phyloP scores from a whole-genome alignment of 768 basidiomycete species.

The Termitomyces sp. region DNA sequence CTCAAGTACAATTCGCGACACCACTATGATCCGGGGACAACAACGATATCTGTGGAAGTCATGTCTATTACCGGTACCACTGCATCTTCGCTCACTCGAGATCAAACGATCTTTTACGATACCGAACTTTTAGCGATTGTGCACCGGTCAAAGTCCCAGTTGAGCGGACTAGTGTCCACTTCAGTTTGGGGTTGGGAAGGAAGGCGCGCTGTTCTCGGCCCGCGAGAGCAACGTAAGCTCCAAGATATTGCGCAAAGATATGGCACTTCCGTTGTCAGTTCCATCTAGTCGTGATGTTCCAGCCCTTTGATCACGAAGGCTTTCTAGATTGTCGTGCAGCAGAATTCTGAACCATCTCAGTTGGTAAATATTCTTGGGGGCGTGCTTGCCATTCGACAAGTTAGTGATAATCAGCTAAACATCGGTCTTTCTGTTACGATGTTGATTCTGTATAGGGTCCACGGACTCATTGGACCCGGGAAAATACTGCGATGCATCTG shows the following conservation, averaged over 20 bases:
- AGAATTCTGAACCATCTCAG: slow-evolving; percentile 63
- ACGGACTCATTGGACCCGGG: slow-evolving; percentile 71
- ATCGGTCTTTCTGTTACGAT: not conserved
- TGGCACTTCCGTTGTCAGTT: slow-evolving; percentile 60
- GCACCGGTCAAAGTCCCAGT: slow-evolving; percentile 63
- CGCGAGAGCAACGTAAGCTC: slow-evolving; percentile 64
- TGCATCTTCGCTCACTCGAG: slow-evolving; percentile 42
- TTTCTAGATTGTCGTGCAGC: slow-evolving; percentile 44
- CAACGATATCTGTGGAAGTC: slow-evolving; percentile 74
- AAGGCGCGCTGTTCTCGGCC: slow-evolving; percentile 47
- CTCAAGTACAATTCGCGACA: slow-evolving; percentile 27
- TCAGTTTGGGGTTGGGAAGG: slow-evolving; percentile 81
- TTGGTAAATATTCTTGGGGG: slow-evolving; percentile 68
- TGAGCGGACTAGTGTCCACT: slow-evolving; percentile 65
- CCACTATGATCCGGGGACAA: slow-evolving; percentile 29
- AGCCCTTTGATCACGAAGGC: not conserved
- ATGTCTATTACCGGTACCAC: slow-evolving; percentile 55
- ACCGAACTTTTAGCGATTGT: slow-evolving; percentile 67
- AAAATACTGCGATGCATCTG: slow-evolving; percentile 82
- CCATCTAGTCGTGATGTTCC: not conserved
- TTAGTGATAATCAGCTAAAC: slow-evolving; percentile 25
- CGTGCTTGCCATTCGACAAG: slow-evolving; percentile 72
- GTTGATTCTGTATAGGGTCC: slow-evolving; percentile 47
- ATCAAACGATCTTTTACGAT: slow-evolving; percentile 67
- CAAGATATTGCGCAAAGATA: slow-evolving; percentile 74